phyloP scores from a whole-genome alignment of 371 early-diverging fungal genomes.

The Batkoa obscura region DNA sequence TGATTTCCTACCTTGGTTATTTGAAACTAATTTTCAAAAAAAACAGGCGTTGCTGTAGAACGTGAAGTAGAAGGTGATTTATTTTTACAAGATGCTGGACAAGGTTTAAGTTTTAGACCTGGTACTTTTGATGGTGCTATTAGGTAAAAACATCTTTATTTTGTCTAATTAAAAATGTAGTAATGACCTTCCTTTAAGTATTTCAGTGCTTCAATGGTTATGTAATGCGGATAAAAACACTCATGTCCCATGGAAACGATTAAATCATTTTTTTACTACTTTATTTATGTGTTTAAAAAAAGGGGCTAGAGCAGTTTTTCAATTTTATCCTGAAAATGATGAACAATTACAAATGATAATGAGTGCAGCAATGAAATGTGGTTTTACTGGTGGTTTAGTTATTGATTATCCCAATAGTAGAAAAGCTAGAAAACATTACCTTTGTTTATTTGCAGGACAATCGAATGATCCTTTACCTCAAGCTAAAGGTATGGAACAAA shows the following conservation, averaged over 20 bases:
- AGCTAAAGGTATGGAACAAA: constrained; percentile 54
- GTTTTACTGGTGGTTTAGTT: constrained; percentile 93
- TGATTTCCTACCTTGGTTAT: neutral
- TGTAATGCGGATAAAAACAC: constrained; percentile 86
- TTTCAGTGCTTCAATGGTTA: constrained; percentile 98
- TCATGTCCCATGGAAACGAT: constrained; percentile 66
- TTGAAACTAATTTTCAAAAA: neutral
- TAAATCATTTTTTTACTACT: constrained; percentile 82
- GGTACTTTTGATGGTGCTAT: constrained; percentile 97
- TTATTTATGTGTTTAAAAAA: constrained; percentile 72
- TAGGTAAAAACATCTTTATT: constrained; percentile 19
- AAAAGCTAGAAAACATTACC: constrained; percentile 90
- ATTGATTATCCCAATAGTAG: constrained; percentile 94
- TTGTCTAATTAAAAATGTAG: neutral
- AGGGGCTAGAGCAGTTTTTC: constrained; percentile 91
- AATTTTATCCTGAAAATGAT: constrained; percentile 97
- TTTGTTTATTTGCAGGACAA: constrained; percentile 86
- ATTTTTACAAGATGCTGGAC: constrained; percentile 90
- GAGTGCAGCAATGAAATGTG: constrained; percentile 67
- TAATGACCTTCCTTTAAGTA: constrained; percentile 23
- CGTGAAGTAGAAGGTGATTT: constrained; percentile 82
- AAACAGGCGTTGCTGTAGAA: constrained; percentile 44
- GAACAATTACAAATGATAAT: constrained; percentile 88
- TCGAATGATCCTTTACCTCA: constrained; percentile 46
- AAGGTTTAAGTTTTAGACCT: constrained; percentile 86